Evolutionary conservation across 164 flowering plant genomes (phyloP), one percentile per base, ranked within the genome.

Genomic region (Tetrastigma voinierianum): DNA sequence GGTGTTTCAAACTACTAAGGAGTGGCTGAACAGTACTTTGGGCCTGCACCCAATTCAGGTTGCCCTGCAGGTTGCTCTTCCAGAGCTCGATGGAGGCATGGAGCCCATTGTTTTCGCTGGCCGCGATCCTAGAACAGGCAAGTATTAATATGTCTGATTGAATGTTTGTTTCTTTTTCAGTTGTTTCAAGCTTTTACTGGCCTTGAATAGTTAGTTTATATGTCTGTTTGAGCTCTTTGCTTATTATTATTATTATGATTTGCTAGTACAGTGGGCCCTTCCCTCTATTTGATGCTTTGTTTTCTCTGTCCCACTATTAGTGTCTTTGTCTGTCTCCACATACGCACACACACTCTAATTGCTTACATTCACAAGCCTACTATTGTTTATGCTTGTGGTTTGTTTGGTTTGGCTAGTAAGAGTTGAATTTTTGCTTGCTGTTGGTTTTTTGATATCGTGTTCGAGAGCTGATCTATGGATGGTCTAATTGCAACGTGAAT

Each of bases 41-140:
- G n/a, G n/a, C n/a, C n/a, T n/a, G n/a, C 99, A 96, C 78, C 99
- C 99, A 8, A 92, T 96, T 81, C 99, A 96, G 83, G 99, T 96
- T 48, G 99, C 99, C 66, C 69, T 96, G 78, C 99, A 96, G 73
- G 99, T 96, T 73, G 99, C 99, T 54, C 90, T 96, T 16, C 99
- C 98, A 0, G 99, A 96, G 87, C 91, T 96, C 1, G 97, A 96
- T 74, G 99, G 99, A 55, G 98, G 97, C 24, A 90, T 96, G 97
- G 98, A n/a, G 92, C 99, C 99, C 17, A 92, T 92, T 67, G 98
- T 96, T 72, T n/a, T n/a, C n/a, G 78, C 99, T 2, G 99, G 99
- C 12, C 89, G 99, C 6, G 99, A 96, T 74, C 92, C 90, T n/a
- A 80, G 90, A 84, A 85, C 97, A 77, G 98, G 97, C 70, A 76